These are phyloP conservation scores for Boletus reticulatus DNA, from an alignment of 768 basidiomycete species.

Conservation along the genomic window DNA sequence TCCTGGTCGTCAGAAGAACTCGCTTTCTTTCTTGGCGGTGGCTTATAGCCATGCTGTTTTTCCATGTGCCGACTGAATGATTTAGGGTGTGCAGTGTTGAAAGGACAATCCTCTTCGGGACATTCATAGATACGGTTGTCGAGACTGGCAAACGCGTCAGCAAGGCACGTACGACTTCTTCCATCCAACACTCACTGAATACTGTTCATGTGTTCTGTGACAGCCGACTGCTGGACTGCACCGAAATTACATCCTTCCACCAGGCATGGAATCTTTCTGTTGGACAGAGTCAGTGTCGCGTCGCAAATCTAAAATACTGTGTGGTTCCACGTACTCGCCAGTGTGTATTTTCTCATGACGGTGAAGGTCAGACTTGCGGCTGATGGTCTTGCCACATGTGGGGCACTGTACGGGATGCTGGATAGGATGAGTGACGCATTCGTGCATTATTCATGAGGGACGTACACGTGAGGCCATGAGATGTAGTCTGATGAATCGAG, in stretches of 20 bases:
- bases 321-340: slow-evolving; percentile 19
- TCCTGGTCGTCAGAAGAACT: too few relatives aligned
- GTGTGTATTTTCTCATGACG: slow-evolving; percentile 29
- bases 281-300: neutral
- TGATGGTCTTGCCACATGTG: slow-evolving; percentile 14
- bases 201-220: slow-evolving; percentile 28
- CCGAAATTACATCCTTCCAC: slow-evolving; percentile 14
- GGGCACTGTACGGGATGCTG: slow-evolving; percentile 13
- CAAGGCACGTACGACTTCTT: neutral
- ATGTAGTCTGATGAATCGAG: neutral
- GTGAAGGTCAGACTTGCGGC: slow-evolving; percentile 25
- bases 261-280: slow-evolving; percentile 27
- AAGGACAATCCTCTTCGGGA: too few relatives aligned
- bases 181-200: too few relatives aligned
- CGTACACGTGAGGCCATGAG: slow-evolving; percentile 3
- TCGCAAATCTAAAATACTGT: neutral
- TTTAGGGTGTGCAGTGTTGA: too few relatives aligned
- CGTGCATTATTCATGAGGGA: neutral
- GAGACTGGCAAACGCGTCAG: too few relatives aligned
- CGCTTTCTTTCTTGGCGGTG: too few relatives aligned
- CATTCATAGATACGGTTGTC: too few relatives aligned
- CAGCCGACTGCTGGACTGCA: slow-evolving; percentile 28
- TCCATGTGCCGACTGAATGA: too few relatives aligned
- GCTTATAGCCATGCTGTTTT: too few relatives aligned
- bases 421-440: neutral